Conservation (phyloP, 2,329 filamentous ascomycete genomes). For the Ophiostoma australiae region DNA sequence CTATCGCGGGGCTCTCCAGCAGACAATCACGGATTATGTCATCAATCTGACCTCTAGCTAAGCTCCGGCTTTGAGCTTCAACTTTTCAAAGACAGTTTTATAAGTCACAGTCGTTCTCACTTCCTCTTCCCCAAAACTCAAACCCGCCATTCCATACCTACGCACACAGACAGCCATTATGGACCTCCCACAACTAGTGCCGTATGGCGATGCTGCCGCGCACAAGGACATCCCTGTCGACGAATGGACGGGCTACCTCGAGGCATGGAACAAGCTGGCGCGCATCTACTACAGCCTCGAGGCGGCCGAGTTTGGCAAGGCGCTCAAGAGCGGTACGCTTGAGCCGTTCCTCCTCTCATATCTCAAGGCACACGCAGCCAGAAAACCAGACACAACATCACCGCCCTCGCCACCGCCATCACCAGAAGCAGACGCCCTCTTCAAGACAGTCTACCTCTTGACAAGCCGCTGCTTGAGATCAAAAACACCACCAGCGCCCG, state of each 20-base stretch:
- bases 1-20: neutral
- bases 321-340: constrained; percentile 48
- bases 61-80: neutral
- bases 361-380: constrained; percentile 48
- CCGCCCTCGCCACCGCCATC: constrained; percentile 24
- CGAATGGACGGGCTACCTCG: constrained; percentile 74
- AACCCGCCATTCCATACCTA: neutral
- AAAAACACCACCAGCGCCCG: constrained; percentile 12
- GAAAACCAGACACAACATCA: constrained; percentile 35
- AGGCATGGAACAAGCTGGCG: constrained; percentile 68
- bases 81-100: neutral
- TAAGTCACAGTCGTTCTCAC: neutral
- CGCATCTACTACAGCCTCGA: constrained; percentile 59
- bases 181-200: constrained; percentile 64
- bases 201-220: constrained; percentile 62
- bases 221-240: constrained; percentile 59
- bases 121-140: neutral
- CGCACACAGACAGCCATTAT: neutral
- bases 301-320: constrained; percentile 49
- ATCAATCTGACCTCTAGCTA: constrained; percentile 6
- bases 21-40: neutral
- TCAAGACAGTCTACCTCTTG: constrained; percentile 62
- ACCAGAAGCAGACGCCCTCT: constrained; percentile 39
- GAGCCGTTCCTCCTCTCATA: constrained; percentile 62
- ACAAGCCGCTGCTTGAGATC: constrained; percentile 45